A percentile compares a stretch with the other conserved stretches of the same genome.
These are phyloP conservation scores for Penicillium brevicompactum DNA, from an alignment of 2,329 filamentous ascomycete species.

Conservation along the genomic window DNA sequence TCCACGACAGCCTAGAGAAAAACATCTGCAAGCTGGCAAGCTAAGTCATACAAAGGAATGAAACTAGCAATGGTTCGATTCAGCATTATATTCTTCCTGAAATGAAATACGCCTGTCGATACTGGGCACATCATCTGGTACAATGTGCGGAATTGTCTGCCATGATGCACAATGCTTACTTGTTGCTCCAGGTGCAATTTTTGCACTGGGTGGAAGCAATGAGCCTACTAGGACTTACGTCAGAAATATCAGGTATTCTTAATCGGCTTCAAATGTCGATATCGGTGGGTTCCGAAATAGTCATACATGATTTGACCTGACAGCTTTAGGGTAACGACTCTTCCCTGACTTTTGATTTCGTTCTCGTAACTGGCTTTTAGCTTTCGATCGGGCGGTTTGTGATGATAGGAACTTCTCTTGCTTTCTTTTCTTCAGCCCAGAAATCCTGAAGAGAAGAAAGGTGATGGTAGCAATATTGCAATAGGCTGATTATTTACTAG, in stretches of 20 bases:
- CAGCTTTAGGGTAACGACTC: conserved; percentile 12
- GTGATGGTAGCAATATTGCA: too few relatives aligned
- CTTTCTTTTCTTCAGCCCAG: too few relatives aligned
- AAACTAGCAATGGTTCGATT: background rate
- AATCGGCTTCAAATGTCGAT: conserved; percentile 13
- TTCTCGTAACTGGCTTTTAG: too few relatives aligned
- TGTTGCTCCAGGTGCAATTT: conserved; percentile 24
- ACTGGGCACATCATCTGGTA: conserved; percentile 31
- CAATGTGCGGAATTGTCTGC: conserved; percentile 5
- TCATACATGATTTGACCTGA: conserved; percentile 1
- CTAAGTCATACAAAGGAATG: background rate
- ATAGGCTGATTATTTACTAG: too few relatives aligned
- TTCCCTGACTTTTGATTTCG: conserved; percentile 20
- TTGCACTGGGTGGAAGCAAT: conserved; percentile 32
- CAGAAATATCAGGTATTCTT: conserved; percentile 19
- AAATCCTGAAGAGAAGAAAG: too few relatives aligned
- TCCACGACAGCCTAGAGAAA: background rate
- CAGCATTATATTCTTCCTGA: background rate
- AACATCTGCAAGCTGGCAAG: conserved; percentile 10
- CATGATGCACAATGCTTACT: conserved; percentile 1
- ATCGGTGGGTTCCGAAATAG: conserved; percentile 10
- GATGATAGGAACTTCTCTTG: too few relatives aligned
- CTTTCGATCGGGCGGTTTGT: too few relatives aligned
- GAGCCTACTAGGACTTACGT: conserved; percentile 20
- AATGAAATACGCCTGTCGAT: conserved; percentile 6